Evolutionary conservation across 768 basidiomycete genomes (phyloP).

Genomic region (Chalciporus piperatus): DNA sequence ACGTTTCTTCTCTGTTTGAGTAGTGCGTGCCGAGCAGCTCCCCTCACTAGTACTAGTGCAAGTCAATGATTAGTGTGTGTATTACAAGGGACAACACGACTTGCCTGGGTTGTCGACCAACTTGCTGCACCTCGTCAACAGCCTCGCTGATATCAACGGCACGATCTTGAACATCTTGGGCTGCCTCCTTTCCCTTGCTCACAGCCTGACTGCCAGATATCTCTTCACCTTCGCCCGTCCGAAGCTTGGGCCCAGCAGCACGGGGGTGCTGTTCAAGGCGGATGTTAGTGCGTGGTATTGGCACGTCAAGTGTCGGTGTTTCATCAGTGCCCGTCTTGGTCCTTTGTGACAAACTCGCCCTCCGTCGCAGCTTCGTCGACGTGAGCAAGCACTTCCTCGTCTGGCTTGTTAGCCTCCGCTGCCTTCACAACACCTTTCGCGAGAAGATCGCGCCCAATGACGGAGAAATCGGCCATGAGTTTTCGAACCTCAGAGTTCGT

Average conservation of each 20-base stretch:
- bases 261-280: constrained; percentile 50
- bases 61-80: background rate
- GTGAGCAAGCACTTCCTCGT: constrained; percentile 53
- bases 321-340: constrained; percentile 41
- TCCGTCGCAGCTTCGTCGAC: constrained; percentile 70
- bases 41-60: constrained; percentile 24
- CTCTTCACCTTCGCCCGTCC: constrained; percentile 33
- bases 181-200: constrained; percentile 15
- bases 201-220: constrained; percentile 26
- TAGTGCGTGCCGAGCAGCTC: constrained; percentile 1
- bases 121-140: constrained; percentile 11
- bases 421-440: constrained; percentile 69
- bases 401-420: constrained; percentile 66
- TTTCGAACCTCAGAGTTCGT: constrained; percentile 95
- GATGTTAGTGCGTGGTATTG: constrained; percentile 44
- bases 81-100: background rate
- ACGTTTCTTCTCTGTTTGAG: constrained; percentile 35
- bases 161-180: constrained; percentile 11
- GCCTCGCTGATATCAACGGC: constrained; percentile 1
- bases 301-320: constrained; percentile 46
- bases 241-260: constrained; percentile 39
- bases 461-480: constrained; percentile 72
- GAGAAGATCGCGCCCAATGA: constrained; percentile 82
- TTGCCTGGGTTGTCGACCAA: constrained; percentile 14
- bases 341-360: constrained; percentile 59